Evolutionary conservation across 768 basidiomycete genomes (phyloP).

Genomic region (Serendipita vermifera): DNA sequence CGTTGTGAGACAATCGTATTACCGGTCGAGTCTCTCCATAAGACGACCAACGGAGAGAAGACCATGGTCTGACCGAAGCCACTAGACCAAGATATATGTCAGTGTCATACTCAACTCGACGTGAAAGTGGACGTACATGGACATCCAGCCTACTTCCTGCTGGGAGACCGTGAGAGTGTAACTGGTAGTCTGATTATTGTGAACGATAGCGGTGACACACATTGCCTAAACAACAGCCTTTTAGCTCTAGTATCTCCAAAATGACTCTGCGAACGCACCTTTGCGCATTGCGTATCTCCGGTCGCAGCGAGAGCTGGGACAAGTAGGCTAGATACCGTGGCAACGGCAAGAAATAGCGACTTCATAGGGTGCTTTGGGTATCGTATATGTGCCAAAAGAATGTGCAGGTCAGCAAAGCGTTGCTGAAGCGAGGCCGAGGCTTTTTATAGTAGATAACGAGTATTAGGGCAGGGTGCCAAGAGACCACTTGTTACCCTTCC

Average conservation of each 20-base stretch:
- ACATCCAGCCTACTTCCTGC: not conserved
- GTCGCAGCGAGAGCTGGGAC: not conserved
- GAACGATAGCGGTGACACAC: not conserved
- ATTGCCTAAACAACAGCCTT: not conserved
- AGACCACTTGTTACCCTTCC: too few species aligned
- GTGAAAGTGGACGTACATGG: not conserved
- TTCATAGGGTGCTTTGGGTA: too few species aligned
- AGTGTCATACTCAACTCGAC: too few species aligned
- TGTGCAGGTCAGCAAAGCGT: too few species aligned
- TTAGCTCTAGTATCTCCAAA: not conserved
- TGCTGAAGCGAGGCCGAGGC: too few species aligned
- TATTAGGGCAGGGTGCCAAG: too few species aligned
- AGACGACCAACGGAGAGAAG: slow-evolving; percentile 44
- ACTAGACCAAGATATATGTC: too few species aligned
- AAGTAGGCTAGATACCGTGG: too few species aligned
- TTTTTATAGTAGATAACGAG: too few species aligned
- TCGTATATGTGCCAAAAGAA: too few species aligned
- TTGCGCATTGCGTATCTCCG: not conserved
- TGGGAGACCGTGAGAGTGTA: not conserved
- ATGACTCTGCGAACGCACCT: not conserved
- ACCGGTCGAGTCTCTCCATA: slow-evolving; percentile 50
- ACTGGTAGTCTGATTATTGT: slow-evolving; percentile 1
- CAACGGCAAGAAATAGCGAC: too few species aligned
- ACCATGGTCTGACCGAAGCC: slow-evolving; percentile 1
- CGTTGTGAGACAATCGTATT: slow-evolving; percentile 55